phyloP scores from a whole-genome alignment of 2,329 filamentous ascomycete genomes.

The Paecilomyces niveus region DNA sequence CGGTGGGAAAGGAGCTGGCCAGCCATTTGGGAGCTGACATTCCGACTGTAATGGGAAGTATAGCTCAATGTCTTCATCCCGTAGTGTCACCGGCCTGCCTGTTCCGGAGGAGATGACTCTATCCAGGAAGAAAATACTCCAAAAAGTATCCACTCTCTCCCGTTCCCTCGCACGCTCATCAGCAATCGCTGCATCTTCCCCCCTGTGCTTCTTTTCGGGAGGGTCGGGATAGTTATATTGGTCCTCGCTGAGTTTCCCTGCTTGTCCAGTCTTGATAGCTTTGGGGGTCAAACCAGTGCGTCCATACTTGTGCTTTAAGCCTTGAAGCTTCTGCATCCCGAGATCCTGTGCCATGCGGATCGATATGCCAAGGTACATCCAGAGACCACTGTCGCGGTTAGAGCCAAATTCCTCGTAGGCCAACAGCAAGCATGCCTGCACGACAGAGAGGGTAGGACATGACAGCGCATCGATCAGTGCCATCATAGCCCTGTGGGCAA shows the following conservation, averaged over 20 bases:
- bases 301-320: constrained; percentile 54
- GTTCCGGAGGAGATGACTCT: constrained; percentile 82
- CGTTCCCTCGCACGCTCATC: constrained; percentile 62
- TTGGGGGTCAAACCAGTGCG: constrained; percentile 50
- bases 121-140: constrained; percentile 83
- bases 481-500: constrained; percentile 75
- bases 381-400: constrained; percentile 79
- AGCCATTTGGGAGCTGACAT: constrained; percentile 50
- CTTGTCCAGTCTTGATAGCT: constrained; percentile 41
- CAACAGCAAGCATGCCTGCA: constrained; percentile 75
- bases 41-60: constrained; percentile 56
- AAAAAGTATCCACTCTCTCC: constrained; percentile 80
- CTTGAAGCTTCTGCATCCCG: constrained; percentile 74
- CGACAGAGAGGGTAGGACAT: constrained; percentile 73
- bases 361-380: constrained; percentile 87
- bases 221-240: constrained; percentile 37
- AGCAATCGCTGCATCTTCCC: constrained; percentile 41
- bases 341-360: constrained; percentile 77
- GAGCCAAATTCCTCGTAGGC: constrained; percentile 87
- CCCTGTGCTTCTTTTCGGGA: constrained; percentile 13
- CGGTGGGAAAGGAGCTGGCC: constrained; percentile 72
- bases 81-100: constrained; percentile 73
- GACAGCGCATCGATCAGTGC: constrained; percentile 76
- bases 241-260: constrained; percentile 37
- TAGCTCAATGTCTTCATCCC: constrained; percentile 79